These are phyloP conservation scores for Saxispiralis lemnorum DNA, from an alignment of 495 filamentous ascomycete genomes.

Conservation along the genomic window DNA sequence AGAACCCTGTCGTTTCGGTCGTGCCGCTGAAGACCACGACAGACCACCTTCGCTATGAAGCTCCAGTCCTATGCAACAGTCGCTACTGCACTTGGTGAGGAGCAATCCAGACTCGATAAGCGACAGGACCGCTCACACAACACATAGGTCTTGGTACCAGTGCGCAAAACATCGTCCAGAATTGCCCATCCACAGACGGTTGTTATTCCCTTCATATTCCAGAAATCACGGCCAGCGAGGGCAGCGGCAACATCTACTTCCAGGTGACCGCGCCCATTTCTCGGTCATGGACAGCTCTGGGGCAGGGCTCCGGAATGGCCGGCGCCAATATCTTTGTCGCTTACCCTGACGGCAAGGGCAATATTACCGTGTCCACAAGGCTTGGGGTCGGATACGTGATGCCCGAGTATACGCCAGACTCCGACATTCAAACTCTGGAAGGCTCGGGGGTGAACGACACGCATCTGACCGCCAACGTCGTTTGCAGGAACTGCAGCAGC, in stretches of 20 bases:
- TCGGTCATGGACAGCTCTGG: conserved; percentile 24
- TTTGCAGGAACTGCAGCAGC: conserved; percentile 33
- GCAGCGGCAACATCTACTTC: conserved; percentile 26
- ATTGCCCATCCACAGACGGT: conserved; percentile 16
- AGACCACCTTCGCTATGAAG: no score
- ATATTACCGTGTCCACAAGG: conserved; percentile 25
- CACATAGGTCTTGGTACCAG: no score
- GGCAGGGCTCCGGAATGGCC: conserved; percentile 23
- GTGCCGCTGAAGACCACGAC: no score
- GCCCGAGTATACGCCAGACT: conserved; percentile 17
- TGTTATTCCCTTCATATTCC: conserved; percentile 26
- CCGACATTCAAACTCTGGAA: conserved; percentile 21
- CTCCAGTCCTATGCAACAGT: no score
- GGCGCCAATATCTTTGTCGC: conserved; percentile 25
- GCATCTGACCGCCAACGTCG: conserved; percentile 25
- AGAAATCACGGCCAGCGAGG: conserved; percentile 17
- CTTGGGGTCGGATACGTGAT: conserved; percentile 13
- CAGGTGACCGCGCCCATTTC: conserved; percentile 20
- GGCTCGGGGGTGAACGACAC: conserved; percentile 21
- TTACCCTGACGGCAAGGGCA: conserved; percentile 22
- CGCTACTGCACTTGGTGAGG: no score
- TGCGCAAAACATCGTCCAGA: not conserved
- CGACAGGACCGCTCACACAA: no score
- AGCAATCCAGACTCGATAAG: no score
- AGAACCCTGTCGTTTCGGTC: no score